phyloP scores from a whole-genome alignment of 768 basidiomycete species.

The Tricholoma sp. region DNA sequence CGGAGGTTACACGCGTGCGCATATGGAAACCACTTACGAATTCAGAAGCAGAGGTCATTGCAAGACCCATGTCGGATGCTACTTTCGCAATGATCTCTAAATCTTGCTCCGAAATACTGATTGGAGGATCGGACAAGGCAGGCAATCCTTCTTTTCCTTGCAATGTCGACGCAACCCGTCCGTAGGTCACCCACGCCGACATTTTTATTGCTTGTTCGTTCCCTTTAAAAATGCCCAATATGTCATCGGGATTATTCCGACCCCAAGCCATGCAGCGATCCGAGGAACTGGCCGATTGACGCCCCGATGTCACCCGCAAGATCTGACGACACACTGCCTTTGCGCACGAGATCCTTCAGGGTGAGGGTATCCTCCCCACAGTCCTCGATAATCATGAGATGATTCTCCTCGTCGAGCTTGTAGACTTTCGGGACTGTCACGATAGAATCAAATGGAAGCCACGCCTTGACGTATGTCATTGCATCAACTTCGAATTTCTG shows the following conservation, averaged over 20 bases:
- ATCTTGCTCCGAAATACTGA: constrained; percentile 28
- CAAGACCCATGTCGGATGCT: constrained; percentile 22
- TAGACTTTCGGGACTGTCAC: constrained; percentile 47
- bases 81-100: constrained; percentile 29
- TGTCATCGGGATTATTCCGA: constrained; percentile 15
- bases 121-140: constrained; percentile 31
- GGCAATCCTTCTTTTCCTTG: constrained; percentile 18
- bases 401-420: constrained; percentile 41
- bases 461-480: constrained; percentile 35
- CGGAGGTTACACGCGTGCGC: neutral
- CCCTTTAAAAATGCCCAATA: constrained; percentile 30
- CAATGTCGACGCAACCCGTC: constrained; percentile 32
- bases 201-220: constrained; percentile 33
- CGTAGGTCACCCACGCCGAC: constrained; percentile 38
- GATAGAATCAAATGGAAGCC: constrained; percentile 30
- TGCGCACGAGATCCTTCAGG: constrained; percentile 37
- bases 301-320: constrained; percentile 36
- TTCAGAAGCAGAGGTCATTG: constrained; percentile 27
- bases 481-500: constrained; percentile 44
- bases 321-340: constrained; percentile 24
- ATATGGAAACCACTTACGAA: constrained; percentile 7
- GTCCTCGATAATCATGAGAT: constrained; percentile 62
- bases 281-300: constrained; percentile 53
- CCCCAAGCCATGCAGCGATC: constrained; percentile 46
- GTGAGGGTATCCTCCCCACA: constrained; percentile 35